phyloP scores from a whole-genome alignment of 768 basidiomycete species.

The Leucocoprinus sp. region DNA sequence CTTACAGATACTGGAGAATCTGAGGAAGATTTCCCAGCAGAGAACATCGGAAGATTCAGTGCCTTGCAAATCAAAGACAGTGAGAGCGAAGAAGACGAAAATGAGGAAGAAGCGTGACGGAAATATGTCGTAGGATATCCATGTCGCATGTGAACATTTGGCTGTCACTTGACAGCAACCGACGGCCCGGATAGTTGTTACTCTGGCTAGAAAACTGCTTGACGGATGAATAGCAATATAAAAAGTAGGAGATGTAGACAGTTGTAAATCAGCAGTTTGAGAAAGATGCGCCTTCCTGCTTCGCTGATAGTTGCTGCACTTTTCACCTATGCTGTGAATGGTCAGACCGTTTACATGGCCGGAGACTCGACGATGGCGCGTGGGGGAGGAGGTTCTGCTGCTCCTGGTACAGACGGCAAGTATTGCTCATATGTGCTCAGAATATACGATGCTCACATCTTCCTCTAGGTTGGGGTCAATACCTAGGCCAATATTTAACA shows the following conservation, averaged over 20 bases:
- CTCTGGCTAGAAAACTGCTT: neutral
- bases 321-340: conserved; percentile 14
- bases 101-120: conserved; percentile 14
- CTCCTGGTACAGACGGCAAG: conserved; percentile 8
- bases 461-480: conserved; percentile 36
- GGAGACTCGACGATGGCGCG: conserved; percentile 39
- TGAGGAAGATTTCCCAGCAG: conserved; percentile 18
- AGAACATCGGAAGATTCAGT: conserved; percentile 30
- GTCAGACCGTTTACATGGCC: conserved; percentile 33
- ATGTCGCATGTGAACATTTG: neutral
- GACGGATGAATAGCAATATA: neutral
- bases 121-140: neutral
- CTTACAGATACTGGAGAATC: conserved; percentile 20
- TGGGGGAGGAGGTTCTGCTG: conserved; percentile 27
- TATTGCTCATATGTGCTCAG: neutral
- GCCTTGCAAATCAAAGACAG: conserved; percentile 27
- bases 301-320: conserved; percentile 7
- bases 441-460: neutral
- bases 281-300: conserved; percentile 7
- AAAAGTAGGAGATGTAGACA: neutral
- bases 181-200: conserved; percentile 2
- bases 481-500: conserved; percentile 31
- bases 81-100: conserved; percentile 16
- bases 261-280: neutral
- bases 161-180: conserved; percentile 6